phyloP scores from a whole-genome alignment of 164 flowering plant species.

The Stephania yunnanensis region DNA sequence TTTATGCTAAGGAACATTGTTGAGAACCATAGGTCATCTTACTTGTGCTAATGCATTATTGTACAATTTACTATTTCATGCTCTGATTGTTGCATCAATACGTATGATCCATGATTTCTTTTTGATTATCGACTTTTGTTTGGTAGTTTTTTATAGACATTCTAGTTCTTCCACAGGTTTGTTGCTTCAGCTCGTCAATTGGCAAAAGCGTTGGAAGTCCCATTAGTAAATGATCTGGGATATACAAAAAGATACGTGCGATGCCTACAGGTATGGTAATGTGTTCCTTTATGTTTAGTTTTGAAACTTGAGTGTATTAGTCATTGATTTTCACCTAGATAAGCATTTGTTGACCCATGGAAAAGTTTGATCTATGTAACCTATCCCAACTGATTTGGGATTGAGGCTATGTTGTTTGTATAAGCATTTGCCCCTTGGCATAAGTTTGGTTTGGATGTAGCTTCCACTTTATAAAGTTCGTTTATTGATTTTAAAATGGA shows the following conservation, averaged over 20 bases:
- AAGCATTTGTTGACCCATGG: no score
- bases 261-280: slow-evolving; percentile 81
- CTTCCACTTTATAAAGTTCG: not conserved
- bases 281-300: not conserved
- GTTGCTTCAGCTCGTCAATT: slow-evolving; percentile 35
- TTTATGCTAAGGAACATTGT: not conserved
- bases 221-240: slow-evolving; percentile 95
- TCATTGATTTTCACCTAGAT: no score
- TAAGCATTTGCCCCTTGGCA: not conserved
- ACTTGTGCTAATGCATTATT: not conserved
- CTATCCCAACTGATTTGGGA: no score
- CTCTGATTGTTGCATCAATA: not conserved
- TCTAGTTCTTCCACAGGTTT: slow-evolving; percentile 40
- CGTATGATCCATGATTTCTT: not conserved
- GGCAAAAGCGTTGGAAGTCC: slow-evolving; percentile 95
- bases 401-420: no score
- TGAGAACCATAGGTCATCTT: not conserved
- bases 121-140: not conserved
- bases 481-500: no score
- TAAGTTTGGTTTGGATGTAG: not conserved
- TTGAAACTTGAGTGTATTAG: not conserved
- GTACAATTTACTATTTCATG: not conserved
- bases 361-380: no score
- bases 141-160: not conserved
- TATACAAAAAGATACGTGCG: slow-evolving; percentile 99